Conservation (phyloP, 1,284 basidiomycete genomes). For the Takashimella tepidaria region DNA sequence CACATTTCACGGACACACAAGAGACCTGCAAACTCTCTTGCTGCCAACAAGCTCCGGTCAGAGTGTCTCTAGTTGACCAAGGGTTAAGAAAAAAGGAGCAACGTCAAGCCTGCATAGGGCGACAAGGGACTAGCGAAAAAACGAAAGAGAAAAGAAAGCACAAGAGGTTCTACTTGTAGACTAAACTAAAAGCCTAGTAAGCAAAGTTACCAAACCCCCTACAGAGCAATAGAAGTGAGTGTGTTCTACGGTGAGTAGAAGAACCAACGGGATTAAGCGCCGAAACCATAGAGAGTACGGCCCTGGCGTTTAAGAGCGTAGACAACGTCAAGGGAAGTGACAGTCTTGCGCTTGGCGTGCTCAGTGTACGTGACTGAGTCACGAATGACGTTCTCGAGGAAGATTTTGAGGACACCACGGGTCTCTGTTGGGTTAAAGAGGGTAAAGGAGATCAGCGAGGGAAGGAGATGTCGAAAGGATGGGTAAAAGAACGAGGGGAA, state of each 20-base stretch:
- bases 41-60: too few relatives aligned
- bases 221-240: background rate
- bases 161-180: too few relatives aligned
- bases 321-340: conserved; percentile 70
- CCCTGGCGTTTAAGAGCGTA: conserved; percentile 82
- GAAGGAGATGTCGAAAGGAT: background rate
- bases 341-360: conserved; percentile 85
- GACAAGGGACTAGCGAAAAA: background rate
- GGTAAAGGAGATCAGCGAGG: background rate
- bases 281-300: conserved; percentile 78
- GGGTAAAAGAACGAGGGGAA: background rate
- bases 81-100: too few relatives aligned
- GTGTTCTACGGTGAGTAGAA: background rate
- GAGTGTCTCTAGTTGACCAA: too few relatives aligned
- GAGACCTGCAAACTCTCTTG: too few relatives aligned
- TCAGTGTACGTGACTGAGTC: conserved; percentile 84
- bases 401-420: conserved; percentile 72
- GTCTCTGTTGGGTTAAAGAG: conserved; percentile 55
- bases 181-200: too few relatives aligned
- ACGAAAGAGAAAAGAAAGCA: background rate
- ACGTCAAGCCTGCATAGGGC: background rate
- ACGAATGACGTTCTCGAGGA: conserved; percentile 64
- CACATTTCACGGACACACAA: too few relatives aligned
- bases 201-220: too few relatives aligned
- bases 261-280: conserved; percentile 50